These are phyloP conservation scores for Alternaria sp. DNA, from an alignment of 2,329 filamentous ascomycete genomes.

Conservation along the genomic window DNA sequence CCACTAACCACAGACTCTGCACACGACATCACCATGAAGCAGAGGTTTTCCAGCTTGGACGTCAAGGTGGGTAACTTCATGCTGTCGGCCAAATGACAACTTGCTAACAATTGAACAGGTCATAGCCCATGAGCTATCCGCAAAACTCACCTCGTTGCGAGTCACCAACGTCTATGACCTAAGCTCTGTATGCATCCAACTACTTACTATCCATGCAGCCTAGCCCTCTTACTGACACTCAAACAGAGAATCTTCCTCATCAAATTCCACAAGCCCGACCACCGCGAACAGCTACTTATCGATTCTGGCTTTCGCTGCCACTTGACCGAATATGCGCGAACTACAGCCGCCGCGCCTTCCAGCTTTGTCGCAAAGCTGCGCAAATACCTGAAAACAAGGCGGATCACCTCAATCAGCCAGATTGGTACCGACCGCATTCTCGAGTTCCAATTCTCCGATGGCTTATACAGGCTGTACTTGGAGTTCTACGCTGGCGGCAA, in stretches of 20 bases:
- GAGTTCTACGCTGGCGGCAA: constrained; percentile 98
- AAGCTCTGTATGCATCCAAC: constrained; percentile 67
- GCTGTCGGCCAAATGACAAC: not conserved
- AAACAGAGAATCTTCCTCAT: constrained; percentile 84
- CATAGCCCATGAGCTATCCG: constrained; percentile 90
- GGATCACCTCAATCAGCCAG: constrained; percentile 82
- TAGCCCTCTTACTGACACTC: constrained; percentile 33
- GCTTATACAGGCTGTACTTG: constrained; percentile 83
- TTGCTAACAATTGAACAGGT: constrained; percentile 65
- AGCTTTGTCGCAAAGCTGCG: constrained; percentile 84
- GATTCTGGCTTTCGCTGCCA: constrained; percentile 97
- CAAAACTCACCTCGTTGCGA: constrained; percentile 77
- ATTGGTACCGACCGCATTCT: constrained; percentile 94
- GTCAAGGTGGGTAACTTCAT: constrained; percentile 65
- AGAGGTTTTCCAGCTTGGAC: constrained; percentile 80
- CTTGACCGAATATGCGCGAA: constrained; percentile 87
- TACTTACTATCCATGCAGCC: not conserved
- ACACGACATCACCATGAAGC: constrained; percentile 69
- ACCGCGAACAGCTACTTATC: constrained; percentile 88
- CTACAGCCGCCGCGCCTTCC: constrained; percentile 84
- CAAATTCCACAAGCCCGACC: constrained; percentile 91
- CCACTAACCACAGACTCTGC: constrained; percentile 40
- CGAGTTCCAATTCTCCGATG: constrained; percentile 92
- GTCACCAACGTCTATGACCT: constrained; percentile 96
- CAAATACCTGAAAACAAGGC: constrained; percentile 86